Base-by-base conservation (phyloP, 306 rosid genomes). In the Cucumis melo region DNA sequence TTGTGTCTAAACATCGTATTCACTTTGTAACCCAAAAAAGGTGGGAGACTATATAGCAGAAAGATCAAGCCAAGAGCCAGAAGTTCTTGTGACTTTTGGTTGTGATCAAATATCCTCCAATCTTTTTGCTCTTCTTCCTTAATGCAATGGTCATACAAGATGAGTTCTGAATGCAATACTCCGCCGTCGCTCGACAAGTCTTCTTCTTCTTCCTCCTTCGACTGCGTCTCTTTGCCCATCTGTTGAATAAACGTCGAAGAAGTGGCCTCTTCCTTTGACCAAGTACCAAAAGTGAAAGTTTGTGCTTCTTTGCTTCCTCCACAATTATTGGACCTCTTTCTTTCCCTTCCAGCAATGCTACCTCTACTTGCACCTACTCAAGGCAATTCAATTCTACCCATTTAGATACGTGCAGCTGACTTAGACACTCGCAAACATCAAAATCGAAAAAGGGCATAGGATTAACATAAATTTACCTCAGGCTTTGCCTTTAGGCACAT, bases 21-120 rank as follows among this genome's bases (percentile, higher is more conserved):
- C 74, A 44, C 56, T 44, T 23, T 21, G 36, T 42, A 42, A 68
- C 14, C 36, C 76, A 17, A 46, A 48, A 16, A 71, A 50, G 76
- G 42, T 15, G 16, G 29, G 16, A 51, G 24, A 72, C 4, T 72
- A 72, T 72, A 60, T 15, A 15, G 24, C 39, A 71, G 42, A 9
- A 64, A 41, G 3, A 76, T 78, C 78, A 91, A 85, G 99, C 99
- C 77, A 94, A 85, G 83, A 92, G 99, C 99, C 99, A 94, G 73
- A 92, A 94, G 0, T 89, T 88, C 73, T 90, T 94, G 75, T 94
- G 96, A 58, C 89, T 89, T 84, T 89, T 92, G 71, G 99, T 95
- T 39, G 97, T 92, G 82, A 95, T 95, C 86, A 89, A 84, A 82
- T 89, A 92, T 8, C 99, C 99, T 51, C 98, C 98, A 68, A 82